phyloP scores from a whole-genome alignment of 805 yeast genomes.

The Schwanniomyces polymorphus region DNA sequence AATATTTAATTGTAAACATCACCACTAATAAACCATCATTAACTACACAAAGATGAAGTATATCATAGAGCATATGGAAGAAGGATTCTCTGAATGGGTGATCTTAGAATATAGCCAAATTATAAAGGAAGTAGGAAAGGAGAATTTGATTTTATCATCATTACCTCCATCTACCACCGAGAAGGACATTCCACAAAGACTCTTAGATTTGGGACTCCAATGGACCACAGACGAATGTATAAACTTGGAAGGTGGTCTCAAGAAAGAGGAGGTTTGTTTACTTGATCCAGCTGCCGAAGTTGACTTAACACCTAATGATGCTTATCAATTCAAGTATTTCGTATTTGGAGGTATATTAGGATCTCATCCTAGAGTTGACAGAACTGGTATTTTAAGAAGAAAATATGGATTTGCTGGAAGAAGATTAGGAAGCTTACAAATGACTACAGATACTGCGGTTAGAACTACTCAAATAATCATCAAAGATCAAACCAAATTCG shows the following conservation, averaged over 20 bases:
- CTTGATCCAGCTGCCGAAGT: conserved; percentile 84
- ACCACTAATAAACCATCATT: background rate
- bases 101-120: conserved; percentile 82
- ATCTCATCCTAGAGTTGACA: conserved; percentile 89
- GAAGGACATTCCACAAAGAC: conserved; percentile 60
- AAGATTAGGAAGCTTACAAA: conserved; percentile 83
- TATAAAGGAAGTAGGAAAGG: conserved; percentile 76
- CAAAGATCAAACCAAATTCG: conserved; percentile 56
- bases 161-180: conserved; percentile 64
- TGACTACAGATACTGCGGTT: conserved; percentile 98
- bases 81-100: conserved; percentile 96
- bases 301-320: conserved; percentile 75
- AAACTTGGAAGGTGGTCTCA: conserved; percentile 45
- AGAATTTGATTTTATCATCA: conserved; percentile 74
- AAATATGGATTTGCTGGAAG: conserved; percentile 86
- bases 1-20: background rate
- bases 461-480: conserved; percentile 84
- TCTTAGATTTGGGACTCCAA: conserved; percentile 64
- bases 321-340: conserved; percentile 71
- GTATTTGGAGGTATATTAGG: conserved; percentile 97
- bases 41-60: conserved; percentile 60
- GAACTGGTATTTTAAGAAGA: conserved; percentile 83
- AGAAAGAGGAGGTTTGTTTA: conserved; percentile 63
- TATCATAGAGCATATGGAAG: conserved; percentile 96
- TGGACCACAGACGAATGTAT: conserved; percentile 80